phyloP scores from a whole-genome alignment of 192 early-diverging fungal genomes.

The Umbelopsis sp. region DNA sequence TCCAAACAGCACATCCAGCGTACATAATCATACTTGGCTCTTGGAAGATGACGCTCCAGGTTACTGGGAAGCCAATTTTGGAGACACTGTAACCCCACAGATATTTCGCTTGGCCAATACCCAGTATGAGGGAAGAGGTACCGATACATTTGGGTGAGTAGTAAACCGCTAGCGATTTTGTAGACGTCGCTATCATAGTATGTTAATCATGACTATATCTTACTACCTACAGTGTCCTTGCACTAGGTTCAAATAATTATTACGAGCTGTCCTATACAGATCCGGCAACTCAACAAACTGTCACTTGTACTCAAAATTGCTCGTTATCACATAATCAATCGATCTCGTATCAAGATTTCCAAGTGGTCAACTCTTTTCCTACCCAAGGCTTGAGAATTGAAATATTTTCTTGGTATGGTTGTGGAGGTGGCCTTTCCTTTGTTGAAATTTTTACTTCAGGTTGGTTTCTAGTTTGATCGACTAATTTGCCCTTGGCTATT shows the following conservation, averaged over 20 bases:
- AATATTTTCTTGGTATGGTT: conserved; percentile 35
- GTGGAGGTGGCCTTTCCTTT: conserved; percentile 29
- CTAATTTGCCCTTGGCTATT: too few species aligned
- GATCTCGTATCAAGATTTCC: conserved; percentile 48
- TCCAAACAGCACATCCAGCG: conserved; percentile 10
- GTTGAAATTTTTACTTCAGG: conserved; percentile 37
- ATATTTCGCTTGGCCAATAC: conserved; percentile 71
- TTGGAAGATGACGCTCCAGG: conserved; percentile 70
- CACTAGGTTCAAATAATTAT: conserved; percentile 52
- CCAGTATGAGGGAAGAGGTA: conserved; percentile 54
- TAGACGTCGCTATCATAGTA: not conserved
- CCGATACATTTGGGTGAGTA: conserved; percentile 58
- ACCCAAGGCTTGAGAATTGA: conserved; percentile 60
- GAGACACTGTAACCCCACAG: conserved; percentile 56
- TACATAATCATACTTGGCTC: conserved; percentile 61
- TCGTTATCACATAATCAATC: conserved; percentile 35
- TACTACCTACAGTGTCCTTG: conserved; percentile 47
- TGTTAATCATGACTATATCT: not conserved
- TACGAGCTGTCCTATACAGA: conserved; percentile 68
- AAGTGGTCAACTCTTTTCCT: conserved; percentile 37
- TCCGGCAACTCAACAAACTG: conserved; percentile 43
- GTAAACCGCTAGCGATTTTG: not conserved
- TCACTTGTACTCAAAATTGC: conserved; percentile 42
- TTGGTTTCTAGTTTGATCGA: conserved; percentile 50
- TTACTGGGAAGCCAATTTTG: conserved; percentile 64